These are phyloP conservation scores for Smallanthus sonchifolius DNA, from an alignment of 129 eudicot species.

Conservation along the genomic window DNA sequence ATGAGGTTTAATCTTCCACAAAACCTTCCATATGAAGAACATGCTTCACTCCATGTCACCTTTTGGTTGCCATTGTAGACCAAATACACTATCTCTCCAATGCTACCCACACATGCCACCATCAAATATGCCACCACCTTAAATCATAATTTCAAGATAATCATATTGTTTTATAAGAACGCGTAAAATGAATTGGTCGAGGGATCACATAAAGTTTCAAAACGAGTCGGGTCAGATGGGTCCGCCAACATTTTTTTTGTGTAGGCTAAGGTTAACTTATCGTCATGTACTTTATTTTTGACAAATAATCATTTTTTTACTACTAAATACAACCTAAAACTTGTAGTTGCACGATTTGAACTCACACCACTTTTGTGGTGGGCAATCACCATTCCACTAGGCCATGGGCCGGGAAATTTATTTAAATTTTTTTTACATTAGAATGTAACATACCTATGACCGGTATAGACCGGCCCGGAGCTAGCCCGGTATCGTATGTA, in stretches of 20 bases:
- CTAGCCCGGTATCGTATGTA: background rate
- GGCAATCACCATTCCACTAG: too few species aligned
- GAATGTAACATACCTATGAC: background rate
- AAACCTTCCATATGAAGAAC: slow-evolving; percentile 70
- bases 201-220: background rate
- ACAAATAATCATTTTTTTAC: background rate
- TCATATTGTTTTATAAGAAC: background rate
- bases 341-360: too few species aligned
- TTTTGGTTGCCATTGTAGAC: slow-evolving; percentile 63
- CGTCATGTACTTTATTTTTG: background rate
- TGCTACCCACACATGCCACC: slow-evolving; percentile 75
- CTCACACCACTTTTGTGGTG: too few species aligned
- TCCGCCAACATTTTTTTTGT: background rate
- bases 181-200: background rate
- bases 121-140: slow-evolving; percentile 77
- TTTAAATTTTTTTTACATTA: too few species aligned
- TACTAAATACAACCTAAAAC: too few species aligned
- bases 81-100: slow-evolving; percentile 65
- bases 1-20: slow-evolving; percentile 61
- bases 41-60: slow-evolving; percentile 94
- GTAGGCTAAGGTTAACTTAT: background rate
- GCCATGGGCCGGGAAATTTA: too few species aligned
- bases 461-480: background rate
- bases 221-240: background rate
- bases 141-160: background rate